phyloP scores from a whole-genome alignment of 805 yeast genomes.

The Lachancea nothofagi region DNA sequence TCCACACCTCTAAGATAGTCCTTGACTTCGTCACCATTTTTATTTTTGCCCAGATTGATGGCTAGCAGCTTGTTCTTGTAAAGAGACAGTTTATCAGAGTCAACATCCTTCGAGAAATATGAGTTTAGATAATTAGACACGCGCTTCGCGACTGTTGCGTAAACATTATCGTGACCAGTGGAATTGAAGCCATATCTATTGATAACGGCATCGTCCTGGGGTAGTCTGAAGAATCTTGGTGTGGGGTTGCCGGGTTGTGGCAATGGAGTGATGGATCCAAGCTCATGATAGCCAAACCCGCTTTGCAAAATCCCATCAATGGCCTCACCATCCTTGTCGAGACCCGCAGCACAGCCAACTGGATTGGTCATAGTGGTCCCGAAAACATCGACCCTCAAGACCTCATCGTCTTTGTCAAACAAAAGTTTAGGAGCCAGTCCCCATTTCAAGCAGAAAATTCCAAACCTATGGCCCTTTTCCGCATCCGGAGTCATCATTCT shows the following conservation, averaged over 20 bases:
- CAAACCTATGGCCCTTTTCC: constrained; percentile 79
- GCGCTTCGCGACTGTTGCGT: constrained; percentile 61
- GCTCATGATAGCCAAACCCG: constrained; percentile 87
- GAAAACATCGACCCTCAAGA: constrained; percentile 56
- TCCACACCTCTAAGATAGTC: constrained; percentile 85
- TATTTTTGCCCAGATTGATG: constrained; percentile 87
- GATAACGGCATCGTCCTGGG: constrained; percentile 82
- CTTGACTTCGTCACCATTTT: constrained; percentile 80
- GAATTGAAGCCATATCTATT: constrained; percentile 95
- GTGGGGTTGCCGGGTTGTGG: constrained; percentile 94
- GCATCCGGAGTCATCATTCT: constrained; percentile 63
- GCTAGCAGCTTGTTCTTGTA: constrained; percentile 63
- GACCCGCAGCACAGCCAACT: constrained; percentile 91
- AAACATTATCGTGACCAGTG: constrained; percentile 72
- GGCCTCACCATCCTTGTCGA: constrained; percentile 90
- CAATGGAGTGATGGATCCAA: constrained; percentile 87
- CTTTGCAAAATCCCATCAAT: constrained; percentile 69
- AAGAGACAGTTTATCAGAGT: constrained; percentile 41
- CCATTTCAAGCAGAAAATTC: constrained; percentile 61
- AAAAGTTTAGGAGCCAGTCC: constrained; percentile 62
- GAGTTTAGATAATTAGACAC: constrained; percentile 38
- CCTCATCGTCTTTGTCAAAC: constrained; percentile 46
- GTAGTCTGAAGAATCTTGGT: constrained; percentile 85
- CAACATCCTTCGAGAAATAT: constrained; percentile 24
- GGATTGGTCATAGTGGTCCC: constrained; percentile 66